Conservation (phyloP, 2,329 filamentous ascomycete genomes). For the Phialocephala subalpina region DNA sequence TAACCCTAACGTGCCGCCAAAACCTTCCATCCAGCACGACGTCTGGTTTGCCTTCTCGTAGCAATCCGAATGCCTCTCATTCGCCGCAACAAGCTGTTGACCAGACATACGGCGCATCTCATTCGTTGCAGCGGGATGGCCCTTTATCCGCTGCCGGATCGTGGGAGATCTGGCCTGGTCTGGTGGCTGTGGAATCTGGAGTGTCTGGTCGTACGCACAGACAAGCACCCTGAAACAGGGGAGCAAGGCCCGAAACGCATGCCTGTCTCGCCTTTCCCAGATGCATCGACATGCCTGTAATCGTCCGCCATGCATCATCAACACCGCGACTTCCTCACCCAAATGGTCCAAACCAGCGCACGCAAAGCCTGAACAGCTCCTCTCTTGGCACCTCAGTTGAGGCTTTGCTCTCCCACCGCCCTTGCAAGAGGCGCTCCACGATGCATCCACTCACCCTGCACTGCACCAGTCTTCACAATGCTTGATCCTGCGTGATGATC, state of each 20-base stretch:
- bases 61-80: not conserved
- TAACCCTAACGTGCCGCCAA: no score
- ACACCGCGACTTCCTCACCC: not conserved
- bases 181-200: not conserved
- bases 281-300: not conserved
- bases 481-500: slow-evolving; percentile 25
- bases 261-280: slow-evolving; percentile 9
- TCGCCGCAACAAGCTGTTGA: not conserved
- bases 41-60: not conserved
- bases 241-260: slow-evolving; percentile 7
- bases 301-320: slow-evolving; percentile 10
- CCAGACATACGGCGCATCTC: not conserved
- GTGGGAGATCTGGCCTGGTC: not conserved
- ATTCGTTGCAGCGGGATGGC: not conserved
- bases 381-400: slow-evolving; percentile 3
- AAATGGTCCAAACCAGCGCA: slow-evolving; percentile 6
- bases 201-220: slow-evolving; percentile 9
- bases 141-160: slow-evolving; percentile 14
- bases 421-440: not conserved
- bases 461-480: slow-evolving; percentile 16
- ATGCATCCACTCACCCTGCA: not conserved
- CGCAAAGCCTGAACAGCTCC: not conserved
- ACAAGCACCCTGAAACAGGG: slow-evolving; percentile 15
- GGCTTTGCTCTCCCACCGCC: slow-evolving; percentile 3
- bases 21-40: no score